phyloP scores from a whole-genome alignment of 805 yeast genomes.

The Candida pseudofarinosa region DNA sequence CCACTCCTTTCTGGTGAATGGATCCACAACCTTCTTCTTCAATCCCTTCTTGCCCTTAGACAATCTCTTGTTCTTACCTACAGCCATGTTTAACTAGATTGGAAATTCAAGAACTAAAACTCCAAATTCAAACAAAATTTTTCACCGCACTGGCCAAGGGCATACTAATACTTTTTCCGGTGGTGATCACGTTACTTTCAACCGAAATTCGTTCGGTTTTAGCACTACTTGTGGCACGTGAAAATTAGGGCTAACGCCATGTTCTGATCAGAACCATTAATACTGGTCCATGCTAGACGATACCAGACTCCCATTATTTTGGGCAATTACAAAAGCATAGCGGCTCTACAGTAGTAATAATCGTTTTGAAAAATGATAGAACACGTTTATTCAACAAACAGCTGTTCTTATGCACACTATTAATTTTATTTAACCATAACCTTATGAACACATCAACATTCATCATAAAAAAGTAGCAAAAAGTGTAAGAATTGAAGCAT shows the following conservation, averaged over 20 bases:
- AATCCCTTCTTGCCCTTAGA: conserved; percentile 85
- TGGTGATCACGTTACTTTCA: neutral
- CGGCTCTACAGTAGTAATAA: too few species aligned
- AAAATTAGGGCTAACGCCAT: neutral
- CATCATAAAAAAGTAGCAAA: conserved; percentile 9
- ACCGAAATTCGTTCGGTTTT: too few species aligned
- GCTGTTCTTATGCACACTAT: conserved; percentile 27
- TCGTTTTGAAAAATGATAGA: conserved; percentile 9
- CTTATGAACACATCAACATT: conserved; percentile 11
- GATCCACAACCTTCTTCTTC: conserved; percentile 97
- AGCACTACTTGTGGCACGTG: neutral
- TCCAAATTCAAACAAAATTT: neutral
- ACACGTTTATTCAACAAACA: conserved; percentile 46
- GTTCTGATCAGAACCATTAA: too few species aligned
- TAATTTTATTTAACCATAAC: conserved; percentile 11
- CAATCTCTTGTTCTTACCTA: conserved; percentile 86
- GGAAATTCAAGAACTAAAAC: conserved; percentile 2
- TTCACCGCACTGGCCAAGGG: neutral
- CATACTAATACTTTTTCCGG: neutral
- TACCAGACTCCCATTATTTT: too few species aligned
- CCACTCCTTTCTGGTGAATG: conserved; percentile 98
- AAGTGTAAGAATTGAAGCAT: conserved; percentile 19
- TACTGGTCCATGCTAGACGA: too few species aligned
- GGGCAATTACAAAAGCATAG: too few species aligned
- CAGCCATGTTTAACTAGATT: conserved; percentile 51